Evolutionary conservation across 768 basidiomycete genomes (phyloP).

Genomic region (Phanerochaete sordida): DNA sequence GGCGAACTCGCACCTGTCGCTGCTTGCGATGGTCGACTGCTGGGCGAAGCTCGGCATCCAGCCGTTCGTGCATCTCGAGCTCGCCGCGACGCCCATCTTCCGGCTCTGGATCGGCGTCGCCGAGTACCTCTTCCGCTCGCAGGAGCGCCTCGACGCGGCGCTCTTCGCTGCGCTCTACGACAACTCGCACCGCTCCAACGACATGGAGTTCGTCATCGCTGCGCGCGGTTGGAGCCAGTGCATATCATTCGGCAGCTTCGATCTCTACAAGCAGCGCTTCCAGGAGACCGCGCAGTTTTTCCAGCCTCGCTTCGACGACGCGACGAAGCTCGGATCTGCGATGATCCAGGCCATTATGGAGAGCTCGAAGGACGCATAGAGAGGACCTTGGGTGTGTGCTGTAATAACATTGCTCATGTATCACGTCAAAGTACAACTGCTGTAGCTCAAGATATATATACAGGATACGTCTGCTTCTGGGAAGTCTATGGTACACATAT

Average conservation of each 20-base stretch:
- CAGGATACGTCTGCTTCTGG: too few species aligned
- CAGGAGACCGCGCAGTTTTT: constrained; percentile 80
- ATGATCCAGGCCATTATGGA: constrained; percentile 90
- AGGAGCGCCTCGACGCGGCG: constrained; percentile 58
- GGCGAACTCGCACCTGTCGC: constrained; percentile 87
- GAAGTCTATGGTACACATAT: too few species aligned
- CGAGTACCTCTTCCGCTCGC: constrained; percentile 86
- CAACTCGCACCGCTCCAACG: constrained; percentile 79
- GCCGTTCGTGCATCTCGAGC: constrained; percentile 85
- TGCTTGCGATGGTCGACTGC: constrained; percentile 98
- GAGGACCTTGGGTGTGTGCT: too few species aligned
- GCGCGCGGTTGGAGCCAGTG: constrained; percentile 96
- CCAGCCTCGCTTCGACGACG: constrained; percentile 83
- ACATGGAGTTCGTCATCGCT: constrained; percentile 91
- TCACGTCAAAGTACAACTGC: too few species aligned
- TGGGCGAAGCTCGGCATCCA: constrained; percentile 88
- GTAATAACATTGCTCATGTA: too few species aligned
- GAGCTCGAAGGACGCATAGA: constrained; percentile 27
- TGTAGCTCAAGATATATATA: too few species aligned
- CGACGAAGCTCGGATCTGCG: constrained; percentile 71
- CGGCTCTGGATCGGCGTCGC: constrained; percentile 96
- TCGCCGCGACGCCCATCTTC: constrained; percentile 96
- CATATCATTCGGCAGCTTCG: constrained; percentile 88
- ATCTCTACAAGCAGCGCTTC: constrained; percentile 81
- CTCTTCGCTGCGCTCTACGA: constrained; percentile 75